Conservation (phyloP, 1,284 basidiomycete species). For the Ustilago vetiveriae region DNA sequence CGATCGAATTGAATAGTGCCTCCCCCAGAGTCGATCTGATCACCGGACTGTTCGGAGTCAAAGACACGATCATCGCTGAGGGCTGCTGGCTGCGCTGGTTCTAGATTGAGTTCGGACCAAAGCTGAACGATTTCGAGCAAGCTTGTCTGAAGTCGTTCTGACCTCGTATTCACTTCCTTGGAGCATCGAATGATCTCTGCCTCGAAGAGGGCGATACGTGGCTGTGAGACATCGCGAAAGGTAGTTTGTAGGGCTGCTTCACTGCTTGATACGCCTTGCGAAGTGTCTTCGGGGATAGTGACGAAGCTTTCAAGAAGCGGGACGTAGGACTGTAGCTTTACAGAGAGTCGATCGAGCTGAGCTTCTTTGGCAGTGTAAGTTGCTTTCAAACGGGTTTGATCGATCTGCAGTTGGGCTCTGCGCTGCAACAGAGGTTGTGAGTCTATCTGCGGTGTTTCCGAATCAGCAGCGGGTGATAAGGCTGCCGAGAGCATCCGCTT, state of each 20-base stretch:
- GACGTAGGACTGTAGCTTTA: conserved; percentile 39
- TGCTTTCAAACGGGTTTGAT: conserved; percentile 37
- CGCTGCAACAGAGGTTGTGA: conserved; percentile 44
- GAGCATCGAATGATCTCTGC: conserved; percentile 53
- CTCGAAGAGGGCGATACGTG: conserved; percentile 40
- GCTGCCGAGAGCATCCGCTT: conserved; percentile 45
- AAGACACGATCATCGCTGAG: conserved; percentile 41
- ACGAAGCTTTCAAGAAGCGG: conserved; percentile 48
- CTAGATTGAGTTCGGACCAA: conserved; percentile 60
- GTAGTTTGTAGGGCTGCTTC: neutral
- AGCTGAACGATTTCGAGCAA: conserved; percentile 59
- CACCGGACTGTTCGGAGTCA: conserved; percentile 8
- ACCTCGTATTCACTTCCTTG: conserved; percentile 49
- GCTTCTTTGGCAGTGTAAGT: conserved; percentile 34
- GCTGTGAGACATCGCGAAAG: conserved; percentile 46
- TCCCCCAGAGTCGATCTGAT: conserved; percentile 32
- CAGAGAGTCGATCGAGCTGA: conserved; percentile 33
- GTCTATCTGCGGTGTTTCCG: conserved; percentile 1
- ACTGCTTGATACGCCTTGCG: conserved; percentile 1
- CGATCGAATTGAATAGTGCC: conserved; percentile 45
- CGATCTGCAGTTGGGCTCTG: conserved; percentile 27
- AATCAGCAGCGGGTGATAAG: conserved; percentile 10
- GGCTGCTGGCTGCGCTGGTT: conserved; percentile 36
- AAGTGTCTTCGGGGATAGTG: conserved; percentile 17
- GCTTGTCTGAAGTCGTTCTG: conserved; percentile 46